Evolutionary conservation across 352 stramenopile genomes (phyloP).

Genomic region (Phytophthora litchii): DNA sequence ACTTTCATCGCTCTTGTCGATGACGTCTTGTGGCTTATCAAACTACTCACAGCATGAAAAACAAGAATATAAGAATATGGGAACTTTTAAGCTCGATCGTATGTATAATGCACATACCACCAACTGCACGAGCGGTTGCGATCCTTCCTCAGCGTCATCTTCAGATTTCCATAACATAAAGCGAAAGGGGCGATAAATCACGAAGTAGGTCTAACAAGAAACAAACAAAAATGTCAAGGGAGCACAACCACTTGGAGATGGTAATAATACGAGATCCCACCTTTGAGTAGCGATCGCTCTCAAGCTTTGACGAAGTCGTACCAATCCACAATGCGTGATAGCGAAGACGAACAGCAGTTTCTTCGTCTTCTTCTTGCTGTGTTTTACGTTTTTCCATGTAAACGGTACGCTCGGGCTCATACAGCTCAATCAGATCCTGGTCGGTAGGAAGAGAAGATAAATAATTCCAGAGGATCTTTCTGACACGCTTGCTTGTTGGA

Average conservation of each 20-base stretch:
- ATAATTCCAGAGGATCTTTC: constrained; percentile 85
- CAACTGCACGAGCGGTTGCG: constrained; percentile 57
- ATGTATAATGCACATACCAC: constrained; percentile 46
- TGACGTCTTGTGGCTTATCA: constrained; percentile 62
- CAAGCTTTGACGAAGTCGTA: constrained; percentile 60
- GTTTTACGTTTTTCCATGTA: constrained; percentile 58
- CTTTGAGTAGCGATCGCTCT: constrained; percentile 74
- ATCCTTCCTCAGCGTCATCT: constrained; percentile 71
- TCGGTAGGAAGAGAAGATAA: constrained; percentile 82
- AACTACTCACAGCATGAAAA: constrained; percentile 44
- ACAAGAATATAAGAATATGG: background rate
- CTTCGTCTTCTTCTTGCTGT: constrained; percentile 56
- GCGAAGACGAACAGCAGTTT: constrained; percentile 52
- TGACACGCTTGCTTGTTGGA: constrained; percentile 76
- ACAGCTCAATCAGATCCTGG: constrained; percentile 79
- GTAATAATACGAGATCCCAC: constrained; percentile 22
- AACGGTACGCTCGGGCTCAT: constrained; percentile 65
- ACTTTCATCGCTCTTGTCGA: constrained; percentile 66
- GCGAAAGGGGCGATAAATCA: constrained; percentile 71
- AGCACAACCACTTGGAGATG: constrained; percentile 3
- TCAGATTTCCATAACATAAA: constrained; percentile 84
- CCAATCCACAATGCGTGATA: constrained; percentile 79
- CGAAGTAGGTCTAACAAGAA: constrained; percentile 51
- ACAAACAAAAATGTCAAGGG: constrained; percentile 11
- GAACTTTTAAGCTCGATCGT: background rate